Conservation (phyloP, 129 eudicot genomes). For the Helianthus tuberosus region DNA sequence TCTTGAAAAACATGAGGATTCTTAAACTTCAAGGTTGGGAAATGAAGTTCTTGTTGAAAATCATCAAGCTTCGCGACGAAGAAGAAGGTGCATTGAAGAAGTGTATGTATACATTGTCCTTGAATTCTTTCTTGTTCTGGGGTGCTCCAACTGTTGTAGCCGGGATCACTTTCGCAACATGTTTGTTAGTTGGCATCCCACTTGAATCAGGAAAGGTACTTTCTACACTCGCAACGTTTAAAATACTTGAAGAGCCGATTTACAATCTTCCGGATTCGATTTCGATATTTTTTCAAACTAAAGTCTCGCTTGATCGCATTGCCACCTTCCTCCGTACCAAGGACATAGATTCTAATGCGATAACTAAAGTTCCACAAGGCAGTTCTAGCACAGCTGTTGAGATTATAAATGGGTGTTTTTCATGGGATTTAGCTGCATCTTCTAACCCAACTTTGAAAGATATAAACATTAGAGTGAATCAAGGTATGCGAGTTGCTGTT, state of each 20-base stretch:
- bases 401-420: conserved; percentile 48
- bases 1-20: conserved; percentile 90
- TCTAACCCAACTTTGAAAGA: conserved; percentile 28
- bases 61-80: conserved; percentile 49
- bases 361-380: conserved; percentile 52
- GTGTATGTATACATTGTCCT: conserved; percentile 49
- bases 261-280: conserved; percentile 79
- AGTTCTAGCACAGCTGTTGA: conserved; percentile 49
- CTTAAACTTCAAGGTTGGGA: conserved; percentile 97
- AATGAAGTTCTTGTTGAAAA: conserved; percentile 81
- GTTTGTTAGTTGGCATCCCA: conserved; percentile 71
- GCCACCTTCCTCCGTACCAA: conserved; percentile 62
- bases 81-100: conserved; percentile 66
- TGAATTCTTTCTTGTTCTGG: conserved; percentile 57
- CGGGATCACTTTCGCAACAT: conserved; percentile 72
- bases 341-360: conserved; percentile 52
- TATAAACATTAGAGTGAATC: conserved; percentile 27
- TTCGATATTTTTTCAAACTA: conserved; percentile 79
- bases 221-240: conserved; percentile 77
- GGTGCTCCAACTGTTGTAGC: conserved; percentile 80
- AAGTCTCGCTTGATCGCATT: conserved; percentile 88
- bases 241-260: conserved; percentile 84
- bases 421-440: conserved; percentile 35
- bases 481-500: conserved; percentile 39
- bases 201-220: conserved; percentile 87